A percentile compares a stretch with the other conserved stretches of the same genome.
These are phyloP conservation scores for Fabrea salina DNA, from an alignment of 169 alveolate genomes.

Conservation along the genomic window DNA sequence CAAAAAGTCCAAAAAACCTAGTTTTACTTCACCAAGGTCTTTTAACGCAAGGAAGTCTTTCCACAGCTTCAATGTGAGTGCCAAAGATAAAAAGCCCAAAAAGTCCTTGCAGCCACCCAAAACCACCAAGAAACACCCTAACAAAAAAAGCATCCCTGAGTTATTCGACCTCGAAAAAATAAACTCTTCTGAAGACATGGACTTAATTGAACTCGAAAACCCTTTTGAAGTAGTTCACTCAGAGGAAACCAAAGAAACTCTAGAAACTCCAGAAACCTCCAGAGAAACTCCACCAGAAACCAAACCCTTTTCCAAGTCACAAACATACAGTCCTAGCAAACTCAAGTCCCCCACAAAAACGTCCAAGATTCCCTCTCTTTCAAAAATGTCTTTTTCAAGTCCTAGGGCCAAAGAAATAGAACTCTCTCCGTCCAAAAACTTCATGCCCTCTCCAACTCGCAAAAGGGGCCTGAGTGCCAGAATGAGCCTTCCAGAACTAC, in stretches of 20 bases:
- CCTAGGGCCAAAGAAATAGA: neutral
- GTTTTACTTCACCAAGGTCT: neutral
- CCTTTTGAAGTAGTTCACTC: neutral
- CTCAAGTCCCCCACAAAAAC: neutral
- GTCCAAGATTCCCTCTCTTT: neutral
- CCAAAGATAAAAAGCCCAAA: neutral
- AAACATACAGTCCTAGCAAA: neutral
- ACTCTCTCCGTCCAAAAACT: neutral
- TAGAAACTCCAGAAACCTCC: neutral
- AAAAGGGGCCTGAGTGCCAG: neutral
- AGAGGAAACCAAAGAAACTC: neutral
- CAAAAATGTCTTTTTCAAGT: neutral
- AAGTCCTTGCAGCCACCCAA: neutral
- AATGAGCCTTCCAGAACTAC: neutral
- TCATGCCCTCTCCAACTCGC: neutral
- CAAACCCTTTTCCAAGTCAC: neutral
- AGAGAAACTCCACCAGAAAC: neutral
- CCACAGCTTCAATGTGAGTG: neutral
- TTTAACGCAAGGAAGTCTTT: neutral
- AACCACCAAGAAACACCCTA: neutral
- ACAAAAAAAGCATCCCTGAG: neutral
- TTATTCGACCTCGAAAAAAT: neutral
- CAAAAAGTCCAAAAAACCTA: neutral
- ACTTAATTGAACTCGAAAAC: no score
- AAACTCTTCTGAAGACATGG: neutral